Conservation (phyloP, 805 yeast species). For the Pichia exigua region DNA sequence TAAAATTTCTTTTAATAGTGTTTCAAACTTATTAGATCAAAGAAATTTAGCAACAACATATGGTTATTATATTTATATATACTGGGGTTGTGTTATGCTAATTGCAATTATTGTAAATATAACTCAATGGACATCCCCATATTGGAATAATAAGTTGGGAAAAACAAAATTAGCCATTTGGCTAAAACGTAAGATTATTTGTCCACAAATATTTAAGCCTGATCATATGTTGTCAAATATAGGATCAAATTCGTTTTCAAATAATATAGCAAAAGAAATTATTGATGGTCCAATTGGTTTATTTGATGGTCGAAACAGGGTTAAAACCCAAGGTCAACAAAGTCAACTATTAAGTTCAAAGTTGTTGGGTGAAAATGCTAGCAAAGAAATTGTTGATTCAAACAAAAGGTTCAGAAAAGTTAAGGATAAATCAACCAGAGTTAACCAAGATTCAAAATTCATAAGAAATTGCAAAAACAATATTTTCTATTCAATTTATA, state of each 20-base stretch:
- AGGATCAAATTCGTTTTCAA: neutral
- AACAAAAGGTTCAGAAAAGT: neutral
- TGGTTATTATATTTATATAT: constrained; percentile 24
- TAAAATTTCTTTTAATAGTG: constrained; percentile 22
- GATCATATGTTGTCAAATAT: constrained; percentile 3
- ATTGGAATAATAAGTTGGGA: constrained; percentile 17
- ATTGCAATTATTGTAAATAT: constrained; percentile 23
- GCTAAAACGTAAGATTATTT: constrained; percentile 27
- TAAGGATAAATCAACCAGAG: neutral
- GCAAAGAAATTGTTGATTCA: neutral
- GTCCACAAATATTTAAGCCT: constrained; percentile 26
- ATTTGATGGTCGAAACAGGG: constrained; percentile 3
- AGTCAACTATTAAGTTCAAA: neutral
- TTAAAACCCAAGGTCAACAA: constrained; percentile 1
- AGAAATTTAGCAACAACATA: constrained; percentile 24
- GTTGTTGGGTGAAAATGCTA: neutral
- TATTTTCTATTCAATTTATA: constrained; percentile 12
- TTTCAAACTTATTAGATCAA: constrained; percentile 22
- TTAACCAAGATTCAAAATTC: neutral
- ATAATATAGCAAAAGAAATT: neutral
- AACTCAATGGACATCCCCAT: constrained; percentile 31
- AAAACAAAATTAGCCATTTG: constrained; percentile 20
- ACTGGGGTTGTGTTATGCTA: constrained; percentile 27
- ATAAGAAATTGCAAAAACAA: constrained; percentile 3
- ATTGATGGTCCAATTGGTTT: constrained; percentile 5